Conservation (phyloP, 164 flowering plant genomes). For the Annona cherimola region DNA sequence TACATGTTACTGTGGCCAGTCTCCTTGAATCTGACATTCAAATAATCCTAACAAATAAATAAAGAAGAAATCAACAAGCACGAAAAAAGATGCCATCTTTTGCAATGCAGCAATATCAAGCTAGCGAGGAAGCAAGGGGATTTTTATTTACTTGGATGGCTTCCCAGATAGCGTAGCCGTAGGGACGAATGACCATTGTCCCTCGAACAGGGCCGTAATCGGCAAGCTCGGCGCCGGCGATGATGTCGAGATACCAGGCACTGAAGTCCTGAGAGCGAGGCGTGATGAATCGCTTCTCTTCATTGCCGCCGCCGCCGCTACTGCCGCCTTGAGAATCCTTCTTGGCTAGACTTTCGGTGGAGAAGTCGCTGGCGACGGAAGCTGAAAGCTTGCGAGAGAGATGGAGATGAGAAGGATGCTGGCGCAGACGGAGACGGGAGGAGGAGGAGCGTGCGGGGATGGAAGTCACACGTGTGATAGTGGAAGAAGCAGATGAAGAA, state of each 20-base stretch:
- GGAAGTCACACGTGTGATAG: background rate
- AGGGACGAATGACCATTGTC: slow-evolving; percentile 96
- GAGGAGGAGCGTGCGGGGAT: slow-evolving; percentile 1
- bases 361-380: slow-evolving; percentile 21
- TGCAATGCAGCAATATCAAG: too few species aligned
- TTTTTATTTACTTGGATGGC: slow-evolving; percentile 80
- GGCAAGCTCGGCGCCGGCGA: slow-evolving; percentile 78
- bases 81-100: too few species aligned
- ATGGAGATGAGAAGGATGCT: background rate
- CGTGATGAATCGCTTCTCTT: slow-evolving; percentile 52
- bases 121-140: too few species aligned
- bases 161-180: slow-evolving; percentile 98
- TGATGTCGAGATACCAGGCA: slow-evolving; percentile 87
- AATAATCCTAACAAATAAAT: slow-evolving; percentile 63
- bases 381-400: slow-evolving; percentile 12
- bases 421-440: background rate
- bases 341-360: slow-evolving; percentile 18
- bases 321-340: background rate
- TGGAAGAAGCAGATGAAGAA: slow-evolving; percentile 1
- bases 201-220: slow-evolving; percentile 98
- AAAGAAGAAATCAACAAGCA: too few species aligned
- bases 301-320: slow-evolving; percentile 9
- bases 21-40: slow-evolving; percentile 94
- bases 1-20: slow-evolving; percentile 98
- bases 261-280: slow-evolving; percentile 93